Base-by-base conservation (phyloP, 768 basidiomycete species). In the Lanmaoa pseudosensibilis region DNA sequence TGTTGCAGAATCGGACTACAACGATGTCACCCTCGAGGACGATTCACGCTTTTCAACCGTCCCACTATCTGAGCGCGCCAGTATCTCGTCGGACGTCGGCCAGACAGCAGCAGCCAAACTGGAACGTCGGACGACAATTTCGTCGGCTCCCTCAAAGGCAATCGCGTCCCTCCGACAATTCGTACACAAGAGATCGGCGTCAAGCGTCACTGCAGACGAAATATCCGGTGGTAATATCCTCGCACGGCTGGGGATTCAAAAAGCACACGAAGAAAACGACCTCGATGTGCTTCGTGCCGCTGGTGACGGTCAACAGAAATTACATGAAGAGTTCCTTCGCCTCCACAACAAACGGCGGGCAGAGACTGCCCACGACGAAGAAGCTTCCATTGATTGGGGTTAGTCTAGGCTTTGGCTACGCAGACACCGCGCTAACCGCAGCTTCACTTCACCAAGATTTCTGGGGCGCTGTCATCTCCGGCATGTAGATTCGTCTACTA, bases 391-490 rank as follows among this genome's bases (percentile, higher is more conserved):
- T 63, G 89, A 92, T 65, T 93, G 90, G 92, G 86, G 91, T 91
- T 80, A 75, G 60, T 59, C 37, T 34, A 6, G 21, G 39, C 36
- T 32, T 40, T 19, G 8, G 27, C 32, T 10, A 37, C 23, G 15
- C 23, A 43, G 23, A 21, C 7, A 18, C 12, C 36, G 3, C 40
- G 33, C 59, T 69, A 41, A 65, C 30, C 13, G 47, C 34, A 27
- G 48, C 30, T 36, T 45, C 12, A 21, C 40, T 50, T 23, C 37
- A 48, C 54, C 62, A 61, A 94, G 92, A 90, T 63, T 97, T 98
- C 75, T 97, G 97, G 97, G 95, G 94, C 1, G 83, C 80, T 11
- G 95, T 99, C 3, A 88, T 98, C 68, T 91, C 90, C 61, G 91
- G 91, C 89, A 65, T 40, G 75, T 61, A 19, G 21, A 52, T 54